phyloP scores from a whole-genome alignment of 2,329 filamentous ascomycete species.

The Rosellinia necatrix region DNA sequence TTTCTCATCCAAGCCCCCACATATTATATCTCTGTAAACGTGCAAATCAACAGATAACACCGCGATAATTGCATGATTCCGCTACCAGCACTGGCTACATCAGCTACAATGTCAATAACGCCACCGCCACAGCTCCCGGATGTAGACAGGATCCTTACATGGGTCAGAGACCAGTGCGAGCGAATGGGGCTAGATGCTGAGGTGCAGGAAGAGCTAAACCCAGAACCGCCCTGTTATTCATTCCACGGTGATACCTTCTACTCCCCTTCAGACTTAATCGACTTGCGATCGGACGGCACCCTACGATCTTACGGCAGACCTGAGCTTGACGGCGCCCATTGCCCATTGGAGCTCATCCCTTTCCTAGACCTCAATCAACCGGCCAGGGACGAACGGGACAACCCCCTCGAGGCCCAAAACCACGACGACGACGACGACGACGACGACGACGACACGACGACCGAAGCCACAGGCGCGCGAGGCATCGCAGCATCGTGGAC shows the following conservation, averaged over 20 bases:
- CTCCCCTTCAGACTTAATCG: conserved; percentile 7
- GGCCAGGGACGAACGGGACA: neutral
- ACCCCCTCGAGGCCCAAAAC: neutral
- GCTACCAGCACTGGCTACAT: neutral
- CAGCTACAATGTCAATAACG: too few species aligned
- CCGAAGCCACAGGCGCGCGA: neutral
- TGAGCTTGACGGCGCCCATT: neutral
- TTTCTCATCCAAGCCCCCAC: neutral
- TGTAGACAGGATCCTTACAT: neutral
- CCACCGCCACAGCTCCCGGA: too few species aligned
- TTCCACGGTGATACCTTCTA: conserved; percentile 1
- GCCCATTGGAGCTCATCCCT: neutral
- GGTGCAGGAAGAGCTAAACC: too few species aligned
- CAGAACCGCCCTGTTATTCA: neutral
- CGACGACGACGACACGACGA: conserved; percentile 10
- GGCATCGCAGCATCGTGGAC: neutral
- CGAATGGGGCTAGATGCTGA: too few species aligned
- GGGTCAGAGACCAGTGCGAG: neutral
- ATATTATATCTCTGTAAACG: neutral
- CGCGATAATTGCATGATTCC: conserved; percentile 15
- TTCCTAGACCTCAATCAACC: neutral
- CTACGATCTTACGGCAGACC: neutral
- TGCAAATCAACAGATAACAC: neutral
- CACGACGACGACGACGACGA: neutral
- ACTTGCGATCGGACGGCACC: neutral